Evolutionary conservation across 2,329 filamentous ascomycete genomes (phyloP), one percentile per base, ranked within the genome.

Genomic region (Hyphodiscus sp.): DNA sequence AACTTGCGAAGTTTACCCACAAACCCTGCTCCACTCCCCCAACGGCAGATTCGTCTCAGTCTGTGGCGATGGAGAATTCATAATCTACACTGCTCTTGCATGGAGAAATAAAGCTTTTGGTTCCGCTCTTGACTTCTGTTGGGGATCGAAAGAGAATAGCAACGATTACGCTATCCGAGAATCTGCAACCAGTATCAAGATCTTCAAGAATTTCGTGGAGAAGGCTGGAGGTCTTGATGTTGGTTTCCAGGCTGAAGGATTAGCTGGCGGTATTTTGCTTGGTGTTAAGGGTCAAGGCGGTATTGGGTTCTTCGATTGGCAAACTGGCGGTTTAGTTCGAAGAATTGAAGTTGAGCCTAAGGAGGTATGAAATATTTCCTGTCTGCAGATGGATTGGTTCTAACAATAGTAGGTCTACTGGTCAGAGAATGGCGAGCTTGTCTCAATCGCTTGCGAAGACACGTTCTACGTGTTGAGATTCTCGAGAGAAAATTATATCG

Each of bases 61-160:
- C 2, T 97, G 92, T 61, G 94, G 94, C 61, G 94, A 99, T 69
- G 94, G 94, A 58, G 94, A 99, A 72, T 99, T 96, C 74, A 97
- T 97, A 70, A 96, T 97, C 66, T 97, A 97, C 75, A 97, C 94
- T 26, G 91, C 94, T 52, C 80, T 97, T 54, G 92, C 92, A 2
- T 95, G 95, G 81, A 85, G 94, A 69, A 97, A 99, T 74, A 96
- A 97, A 76, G 91, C 91, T 2, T 99, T 99, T 66, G 94, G 94
- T 20, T 91, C 89, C 42, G 94, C 92, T 7, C 75, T 97, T 50
- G 94, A 99, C 73, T 99, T 99, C 70, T 91, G 89, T 11, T 99
- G 94, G 94, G 92, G 87, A 0, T 89, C 89, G 45, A 96, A 96
- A 73, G 92, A 96, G 54, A 96, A 96, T 73, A 95, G 90, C 74